Evolutionary conservation across 129 eudicot genomes (phyloP).

Genomic region (Lactuca saligna): DNA sequence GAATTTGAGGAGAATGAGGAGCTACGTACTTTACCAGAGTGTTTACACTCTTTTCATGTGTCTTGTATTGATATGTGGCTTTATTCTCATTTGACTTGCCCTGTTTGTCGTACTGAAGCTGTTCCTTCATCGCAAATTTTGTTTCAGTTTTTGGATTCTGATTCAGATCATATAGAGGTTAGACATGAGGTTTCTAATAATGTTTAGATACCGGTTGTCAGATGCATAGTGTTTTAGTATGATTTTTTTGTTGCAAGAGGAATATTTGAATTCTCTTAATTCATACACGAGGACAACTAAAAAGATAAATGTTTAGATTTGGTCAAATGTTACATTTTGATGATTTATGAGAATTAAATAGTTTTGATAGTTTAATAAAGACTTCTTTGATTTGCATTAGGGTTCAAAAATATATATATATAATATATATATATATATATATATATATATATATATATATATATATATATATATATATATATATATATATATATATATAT

Average conservation of each 20-base stretch:
- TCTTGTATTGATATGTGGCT: slow-evolving; percentile 62
- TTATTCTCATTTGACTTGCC: slow-evolving; percentile 50
- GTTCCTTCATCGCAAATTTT: slow-evolving; percentile 31
- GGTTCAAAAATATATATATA: too few species aligned
- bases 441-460: too few species aligned
- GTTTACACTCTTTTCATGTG: slow-evolving; percentile 56
- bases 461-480: too few species aligned
- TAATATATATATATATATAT: too few species aligned
- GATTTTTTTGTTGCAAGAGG: neutral
- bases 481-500: too few species aligned
- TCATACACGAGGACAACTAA: neutral
- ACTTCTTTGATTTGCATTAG: neutral
- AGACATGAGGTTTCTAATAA: slow-evolving; percentile 24
- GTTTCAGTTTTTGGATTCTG: slow-evolving; percentile 31
- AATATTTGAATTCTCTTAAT: neutral
- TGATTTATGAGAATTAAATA: neutral
- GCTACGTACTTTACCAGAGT: slow-evolving; percentile 51
- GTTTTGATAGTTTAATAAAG: neutral
- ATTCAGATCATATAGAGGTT: slow-evolving; percentile 24
- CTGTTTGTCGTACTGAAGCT: slow-evolving; percentile 46
- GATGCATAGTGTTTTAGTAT: slow-evolving; percentile 5
- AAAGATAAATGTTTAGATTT: neutral
- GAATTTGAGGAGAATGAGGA: slow-evolving; percentile 60
- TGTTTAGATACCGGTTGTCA: neutral
- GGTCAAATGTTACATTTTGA: neutral